Conservation (phyloP, 2,329 filamentous ascomycete species). For the Annulohypoxylon truncatum region DNA sequence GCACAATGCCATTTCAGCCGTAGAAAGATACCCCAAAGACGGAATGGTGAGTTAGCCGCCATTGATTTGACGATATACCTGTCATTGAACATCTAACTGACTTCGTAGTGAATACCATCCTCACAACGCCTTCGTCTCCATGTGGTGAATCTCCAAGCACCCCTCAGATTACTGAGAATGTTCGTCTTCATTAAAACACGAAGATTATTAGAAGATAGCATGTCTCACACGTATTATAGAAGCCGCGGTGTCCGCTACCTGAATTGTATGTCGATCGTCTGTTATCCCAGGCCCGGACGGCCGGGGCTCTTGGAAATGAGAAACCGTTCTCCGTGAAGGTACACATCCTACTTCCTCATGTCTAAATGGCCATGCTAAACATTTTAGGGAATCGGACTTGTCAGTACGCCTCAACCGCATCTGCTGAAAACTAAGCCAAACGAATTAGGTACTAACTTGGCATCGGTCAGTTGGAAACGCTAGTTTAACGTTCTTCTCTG, state of each 20-base stretch:
- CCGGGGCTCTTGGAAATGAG: conserved; percentile 19
- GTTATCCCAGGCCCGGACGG: conserved; percentile 36
- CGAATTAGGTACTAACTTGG: conserved; percentile 1
- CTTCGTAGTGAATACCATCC: conserved; percentile 15
- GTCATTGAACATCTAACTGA: not conserved
- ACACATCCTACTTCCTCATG: not conserved
- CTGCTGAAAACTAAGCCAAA: not conserved
- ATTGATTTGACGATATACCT: not conserved
- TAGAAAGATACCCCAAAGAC: conserved; percentile 41
- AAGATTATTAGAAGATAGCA: not conserved
- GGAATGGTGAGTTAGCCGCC: conserved; percentile 37
- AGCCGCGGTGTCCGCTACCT: conserved; percentile 37
- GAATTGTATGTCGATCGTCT: conserved; percentile 48
- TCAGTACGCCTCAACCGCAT: conserved; percentile 37
- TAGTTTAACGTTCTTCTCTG: conserved; percentile 48
- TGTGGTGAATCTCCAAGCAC: not conserved
- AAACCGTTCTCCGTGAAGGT: conserved; percentile 45
- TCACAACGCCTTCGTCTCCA: conserved; percentile 14
- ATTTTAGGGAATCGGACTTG: conserved; percentile 47
- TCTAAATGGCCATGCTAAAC: conserved; percentile 9
- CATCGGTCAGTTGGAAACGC: conserved; percentile 42
- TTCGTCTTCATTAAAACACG: not conserved
- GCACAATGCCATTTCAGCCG: conserved; percentile 44
- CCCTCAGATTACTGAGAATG: not conserved
- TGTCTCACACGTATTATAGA: not conserved